Evolutionary conservation across 176 grass and related monocot species (phyloP).

Genomic region (Carex littledalei): DNA sequence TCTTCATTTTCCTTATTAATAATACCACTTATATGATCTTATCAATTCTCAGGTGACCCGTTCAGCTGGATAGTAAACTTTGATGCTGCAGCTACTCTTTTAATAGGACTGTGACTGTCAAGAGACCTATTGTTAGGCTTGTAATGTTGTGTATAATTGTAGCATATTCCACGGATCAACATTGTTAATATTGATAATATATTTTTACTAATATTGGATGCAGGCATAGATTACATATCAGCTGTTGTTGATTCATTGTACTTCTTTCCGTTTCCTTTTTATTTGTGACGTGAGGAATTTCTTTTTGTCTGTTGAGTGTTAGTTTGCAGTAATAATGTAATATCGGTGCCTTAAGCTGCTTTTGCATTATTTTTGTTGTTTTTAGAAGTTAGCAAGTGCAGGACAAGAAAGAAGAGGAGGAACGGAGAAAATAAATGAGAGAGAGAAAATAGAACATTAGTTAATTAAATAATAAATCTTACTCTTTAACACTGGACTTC

Average conservation of each 20-base stretch:
- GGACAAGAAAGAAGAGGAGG: neutral
- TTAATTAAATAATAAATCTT: neutral
- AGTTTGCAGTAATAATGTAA: neutral
- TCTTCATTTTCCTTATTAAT: neutral
- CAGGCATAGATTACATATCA: neutral
- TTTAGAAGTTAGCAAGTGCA: too few species aligned
- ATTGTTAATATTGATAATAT: neutral
- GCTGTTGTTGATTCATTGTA: neutral
- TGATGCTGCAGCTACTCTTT: neutral
- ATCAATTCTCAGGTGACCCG: neutral
- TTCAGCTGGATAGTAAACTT: neutral
- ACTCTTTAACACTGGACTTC: too few species aligned
- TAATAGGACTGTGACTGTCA: neutral
- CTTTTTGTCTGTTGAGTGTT: neutral
- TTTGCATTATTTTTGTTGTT: too few species aligned
- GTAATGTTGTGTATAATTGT: neutral
- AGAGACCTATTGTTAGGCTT: neutral
- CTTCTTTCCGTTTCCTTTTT: neutral
- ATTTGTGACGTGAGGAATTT: neutral
- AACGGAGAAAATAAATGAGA: neutral
- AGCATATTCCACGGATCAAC: neutral
- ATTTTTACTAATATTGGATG: neutral
- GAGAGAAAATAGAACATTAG: neutral
- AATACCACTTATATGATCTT: neutral
- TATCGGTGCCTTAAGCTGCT: too few species aligned